These are phyloP conservation scores for Globisporangium lucens DNA, from an alignment of 352 stramenopile species.

Conservation along the genomic window DNA sequence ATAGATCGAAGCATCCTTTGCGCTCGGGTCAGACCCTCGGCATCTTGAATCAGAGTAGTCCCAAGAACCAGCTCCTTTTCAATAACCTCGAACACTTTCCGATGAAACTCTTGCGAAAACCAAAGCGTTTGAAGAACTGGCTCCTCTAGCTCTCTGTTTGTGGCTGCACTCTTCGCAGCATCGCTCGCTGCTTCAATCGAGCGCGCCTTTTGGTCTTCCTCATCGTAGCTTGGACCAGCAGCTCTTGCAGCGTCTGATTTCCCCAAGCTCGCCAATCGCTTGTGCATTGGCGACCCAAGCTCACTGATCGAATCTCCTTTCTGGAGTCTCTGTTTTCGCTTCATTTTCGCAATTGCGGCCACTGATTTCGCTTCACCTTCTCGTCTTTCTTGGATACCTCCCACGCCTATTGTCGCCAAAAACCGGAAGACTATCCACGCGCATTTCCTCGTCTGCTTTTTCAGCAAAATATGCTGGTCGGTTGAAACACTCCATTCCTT, in stretches of 20 bases:
- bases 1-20: conserved; percentile 82
- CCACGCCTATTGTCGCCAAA: conserved; percentile 67
- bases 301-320: conserved; percentile 26
- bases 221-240: conserved; percentile 33
- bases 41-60: conserved; percentile 63
- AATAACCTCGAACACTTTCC: conserved; percentile 85
- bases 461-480: conserved; percentile 64
- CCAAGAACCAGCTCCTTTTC: conserved; percentile 75
- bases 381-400: conserved; percentile 59
- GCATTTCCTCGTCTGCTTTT: conserved; percentile 65
- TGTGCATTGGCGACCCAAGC: conserved; percentile 19
- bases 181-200: conserved; percentile 76
- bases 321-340: conserved; percentile 62
- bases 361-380: conserved; percentile 71
- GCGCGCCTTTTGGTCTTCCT: conserved; percentile 53
- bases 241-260: conserved; percentile 22
- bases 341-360: conserved; percentile 66
- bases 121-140: conserved; percentile 77
- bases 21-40: conserved; percentile 71
- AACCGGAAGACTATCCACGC: conserved; percentile 85
- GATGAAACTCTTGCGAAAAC: conserved; percentile 86
- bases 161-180: conserved; percentile 72
- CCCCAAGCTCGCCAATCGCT: conserved; percentile 7
- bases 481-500: conserved; percentile 49
- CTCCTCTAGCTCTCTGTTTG: conserved; percentile 67